Evolutionary conservation across 148 eudicot species (phyloP).

Genomic region (Cornus kousa): DNA sequence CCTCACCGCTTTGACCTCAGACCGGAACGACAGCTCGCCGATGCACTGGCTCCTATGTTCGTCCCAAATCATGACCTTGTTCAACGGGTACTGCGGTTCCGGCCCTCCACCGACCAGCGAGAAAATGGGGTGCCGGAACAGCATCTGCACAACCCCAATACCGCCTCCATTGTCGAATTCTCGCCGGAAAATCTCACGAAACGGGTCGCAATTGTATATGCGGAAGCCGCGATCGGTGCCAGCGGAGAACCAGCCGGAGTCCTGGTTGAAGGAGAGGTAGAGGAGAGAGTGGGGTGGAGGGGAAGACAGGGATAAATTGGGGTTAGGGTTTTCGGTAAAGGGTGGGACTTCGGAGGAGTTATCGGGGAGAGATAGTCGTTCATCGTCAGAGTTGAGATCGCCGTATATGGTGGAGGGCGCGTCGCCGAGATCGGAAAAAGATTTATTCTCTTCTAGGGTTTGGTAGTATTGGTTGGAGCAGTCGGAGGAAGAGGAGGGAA

Average conservation of each 20-base stretch:
- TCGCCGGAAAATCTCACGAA: constrained; percentile 41
- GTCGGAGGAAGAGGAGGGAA: background rate
- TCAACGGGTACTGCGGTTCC: constrained; percentile 37
- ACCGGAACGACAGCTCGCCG: constrained; percentile 57
- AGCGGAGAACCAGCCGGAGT: constrained; percentile 49
- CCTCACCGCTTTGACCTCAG: constrained; percentile 52
- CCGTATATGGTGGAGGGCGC: background rate
- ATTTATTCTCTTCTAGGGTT: background rate
- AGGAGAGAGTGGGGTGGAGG: constrained; percentile 16
- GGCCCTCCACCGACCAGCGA: constrained; percentile 50
- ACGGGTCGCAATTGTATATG: constrained; percentile 44
- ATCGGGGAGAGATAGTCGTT: constrained; percentile 5
- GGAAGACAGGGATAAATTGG: background rate
- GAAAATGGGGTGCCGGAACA: constrained; percentile 50
- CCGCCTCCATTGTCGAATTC: constrained; percentile 32
- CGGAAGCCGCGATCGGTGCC: constrained; percentile 56
- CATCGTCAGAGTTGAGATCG: background rate
- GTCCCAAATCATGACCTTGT: constrained; percentile 69
- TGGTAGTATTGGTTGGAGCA: background rate
- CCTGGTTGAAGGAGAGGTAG: constrained; percentile 61
- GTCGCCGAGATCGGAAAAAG: background rate
- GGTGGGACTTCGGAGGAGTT: constrained; percentile 16
- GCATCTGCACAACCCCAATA: constrained; percentile 50
- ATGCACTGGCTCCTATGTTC: constrained; percentile 52
- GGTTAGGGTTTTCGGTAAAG: constrained; percentile 6